phyloP scores from a whole-genome alignment of 2,329 filamentous ascomycete genomes.

The Calonectria hawksworthii region DNA sequence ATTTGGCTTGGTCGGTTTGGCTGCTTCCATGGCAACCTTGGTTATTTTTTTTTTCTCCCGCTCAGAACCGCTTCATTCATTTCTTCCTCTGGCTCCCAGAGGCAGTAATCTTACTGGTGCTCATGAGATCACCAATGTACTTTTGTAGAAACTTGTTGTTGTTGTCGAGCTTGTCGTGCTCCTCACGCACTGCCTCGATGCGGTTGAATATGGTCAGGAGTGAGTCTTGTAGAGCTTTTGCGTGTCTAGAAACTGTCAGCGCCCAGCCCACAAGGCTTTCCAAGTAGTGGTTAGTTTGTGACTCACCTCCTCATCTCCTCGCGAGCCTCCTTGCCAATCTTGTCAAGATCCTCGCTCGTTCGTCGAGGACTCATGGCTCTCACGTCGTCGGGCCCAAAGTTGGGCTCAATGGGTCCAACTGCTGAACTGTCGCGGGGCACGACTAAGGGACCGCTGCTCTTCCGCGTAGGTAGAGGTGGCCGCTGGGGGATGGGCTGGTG shows the following conservation, averaged over 20 bases:
- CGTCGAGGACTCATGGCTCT: slow-evolving; percentile 94
- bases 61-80: slow-evolving; percentile 49
- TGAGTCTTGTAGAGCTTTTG: slow-evolving; percentile 88
- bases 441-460: slow-evolving; percentile 86
- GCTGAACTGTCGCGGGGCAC: slow-evolving; percentile 82
- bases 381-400: slow-evolving; percentile 89
- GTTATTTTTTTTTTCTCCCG: not conserved
- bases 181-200: slow-evolving; percentile 93
- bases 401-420: slow-evolving; percentile 79
- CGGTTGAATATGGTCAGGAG: slow-evolving; percentile 91
- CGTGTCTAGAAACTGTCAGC: slow-evolving; percentile 73
- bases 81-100: slow-evolving; percentile 67
- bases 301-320: slow-evolving; percentile 72
- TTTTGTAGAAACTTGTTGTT: slow-evolving; percentile 98
- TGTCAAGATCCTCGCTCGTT: slow-evolving; percentile 91
- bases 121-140: slow-evolving; percentile 97
- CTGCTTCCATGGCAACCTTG: not conserved
- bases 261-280: slow-evolving; percentile 14
- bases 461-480: slow-evolving; percentile 79
- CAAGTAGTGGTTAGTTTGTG: not conserved
- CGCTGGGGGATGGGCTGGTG: slow-evolving; percentile 69
- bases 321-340: slow-evolving; percentile 85
- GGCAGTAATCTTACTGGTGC: slow-evolving; percentile 81
- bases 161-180: slow-evolving; percentile 96
- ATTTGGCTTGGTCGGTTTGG: not conserved